phyloP scores from a whole-genome alignment of 2,329 filamentous ascomycete species.

The Aureobasidium sp. region DNA sequence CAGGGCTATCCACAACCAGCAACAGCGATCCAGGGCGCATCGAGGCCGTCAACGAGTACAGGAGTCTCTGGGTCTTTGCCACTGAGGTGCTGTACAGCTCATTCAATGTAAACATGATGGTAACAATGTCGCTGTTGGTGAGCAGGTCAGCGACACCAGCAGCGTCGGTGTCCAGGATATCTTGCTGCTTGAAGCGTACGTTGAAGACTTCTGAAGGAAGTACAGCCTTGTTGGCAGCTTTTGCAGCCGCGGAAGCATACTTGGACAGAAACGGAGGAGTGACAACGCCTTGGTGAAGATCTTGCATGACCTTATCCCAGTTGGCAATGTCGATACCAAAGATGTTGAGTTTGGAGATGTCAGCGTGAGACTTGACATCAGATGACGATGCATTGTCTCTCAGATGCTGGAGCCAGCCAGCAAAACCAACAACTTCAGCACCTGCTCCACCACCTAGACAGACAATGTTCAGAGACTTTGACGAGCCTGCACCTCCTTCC shows the following conservation, averaged over 20 bases:
- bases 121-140: conserved; percentile 47
- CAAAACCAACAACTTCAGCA: conserved; percentile 57
- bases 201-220: conserved; percentile 22
- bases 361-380: conserved; percentile 1
- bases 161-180: conserved; percentile 39
- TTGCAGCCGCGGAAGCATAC: conserved; percentile 39
- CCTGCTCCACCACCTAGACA: conserved; percentile 59
- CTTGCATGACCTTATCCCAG: conserved; percentile 57
- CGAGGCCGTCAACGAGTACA: conserved; percentile 57
- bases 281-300: conserved; percentile 50
- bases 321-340: conserved; percentile 73
- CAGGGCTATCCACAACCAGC: conserved; percentile 85
- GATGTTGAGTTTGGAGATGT: conserved; percentile 33
- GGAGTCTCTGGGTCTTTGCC: conserved; percentile 64
- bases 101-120: conserved; percentile 89
- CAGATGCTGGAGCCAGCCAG: conserved; percentile 37
- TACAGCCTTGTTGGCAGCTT: conserved; percentile 32
- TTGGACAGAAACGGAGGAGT: conserved; percentile 38
- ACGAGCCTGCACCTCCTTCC: not conserved
- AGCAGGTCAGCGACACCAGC: conserved; percentile 27
- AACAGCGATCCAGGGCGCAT: conserved; percentile 56
- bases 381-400: not conserved
- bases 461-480: conserved; percentile 31
- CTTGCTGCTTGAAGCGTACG: conserved; percentile 39
- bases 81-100: conserved; percentile 80